Evolutionary conservation across 1,139 yeast species (phyloP), one percentile per base, ranked within the genome.

Genomic region (Candida sanyaensis): DNA sequence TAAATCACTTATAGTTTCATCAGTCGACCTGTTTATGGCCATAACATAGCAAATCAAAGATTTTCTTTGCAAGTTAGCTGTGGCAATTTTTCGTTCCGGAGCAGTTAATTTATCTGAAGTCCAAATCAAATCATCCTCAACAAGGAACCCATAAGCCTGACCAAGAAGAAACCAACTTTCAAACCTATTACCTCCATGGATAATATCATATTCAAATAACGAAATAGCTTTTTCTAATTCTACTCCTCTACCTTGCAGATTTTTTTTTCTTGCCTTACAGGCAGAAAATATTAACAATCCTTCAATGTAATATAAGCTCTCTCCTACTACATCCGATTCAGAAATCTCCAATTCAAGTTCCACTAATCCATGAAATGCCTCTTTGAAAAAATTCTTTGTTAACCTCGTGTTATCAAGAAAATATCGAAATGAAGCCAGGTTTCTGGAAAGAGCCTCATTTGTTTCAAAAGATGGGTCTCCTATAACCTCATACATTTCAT

Each of bases 151-250:
- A 57, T 81, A 91, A 0, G 95, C 85, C 61, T 86, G 93, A 0
- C 96, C 97, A 17, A 93, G 65, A 1, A 90, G 74, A 43, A 83
- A 72, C 99, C 99, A 95, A 12, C 90, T 82, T 63, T 93, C 99
- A 44, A 86, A 77, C 27, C 97, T 71, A 44, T 78, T 71, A 2
- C 87, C 77, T 3, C 86, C 83, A 60, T 84, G 83, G 2, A 83
- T 62, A 28, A 95, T 65, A 62, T 93, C 99, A 49, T 75, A 72
- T 46, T 75, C 78, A 49, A 91, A 74, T 59, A 86, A 78, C 48
- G 78, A 76, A 17, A 88, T 79, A 1, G 95, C 90, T 39, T 80
- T 79, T 48, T 88, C 95, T 31, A 92, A 68, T 58, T 92, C 98
- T 5, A 89, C 88, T 0, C 87, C 83, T 50, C 95, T 74, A 7